Evolutionary conservation across 352 stramenopile species (phyloP).

Genomic region (Aphanomyces astaci): DNA sequence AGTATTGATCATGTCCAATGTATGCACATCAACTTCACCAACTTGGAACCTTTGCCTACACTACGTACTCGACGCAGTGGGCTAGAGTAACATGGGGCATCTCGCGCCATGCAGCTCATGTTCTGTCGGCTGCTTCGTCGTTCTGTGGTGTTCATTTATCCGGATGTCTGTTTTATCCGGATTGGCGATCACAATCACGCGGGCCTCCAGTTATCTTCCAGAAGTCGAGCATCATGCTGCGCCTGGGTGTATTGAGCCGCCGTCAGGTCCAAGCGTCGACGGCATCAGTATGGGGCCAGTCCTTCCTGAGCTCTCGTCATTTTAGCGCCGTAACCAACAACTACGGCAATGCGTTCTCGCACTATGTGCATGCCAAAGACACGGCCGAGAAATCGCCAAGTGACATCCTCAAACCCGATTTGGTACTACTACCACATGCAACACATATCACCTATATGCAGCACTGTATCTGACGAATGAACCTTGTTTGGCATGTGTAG

Average conservation of each 20-base stretch:
- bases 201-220: conserved; percentile 4
- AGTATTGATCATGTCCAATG: too few species aligned
- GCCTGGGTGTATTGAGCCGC: not conserved
- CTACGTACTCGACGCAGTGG: too few species aligned
- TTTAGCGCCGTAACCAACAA: not conserved
- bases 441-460: not conserved
- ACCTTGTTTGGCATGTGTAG: not conserved
- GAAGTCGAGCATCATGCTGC: not conserved
- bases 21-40: too few species aligned
- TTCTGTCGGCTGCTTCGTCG: not conserved
- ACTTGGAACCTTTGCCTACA: too few species aligned
- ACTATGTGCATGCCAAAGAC: conserved; percentile 19
- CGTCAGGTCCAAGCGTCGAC: not conserved
- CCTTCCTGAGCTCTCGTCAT: not conserved
- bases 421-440: conserved; percentile 2
- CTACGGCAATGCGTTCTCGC: not conserved
- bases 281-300: not conserved
- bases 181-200: not conserved
- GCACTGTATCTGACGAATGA: not conserved
- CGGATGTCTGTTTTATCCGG: not conserved
- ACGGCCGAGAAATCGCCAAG: not conserved
- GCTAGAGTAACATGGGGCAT: too few species aligned
- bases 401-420: conserved; percentile 20
- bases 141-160: not conserved
- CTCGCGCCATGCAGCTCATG: not conserved